A percentile compares a stretch with the other conserved stretches of the same genome.
These are phyloP conservation scores for Cladosporium oxysporum DNA, from an alignment of 2,329 filamentous ascomycete species.

Conservation along the genomic window DNA sequence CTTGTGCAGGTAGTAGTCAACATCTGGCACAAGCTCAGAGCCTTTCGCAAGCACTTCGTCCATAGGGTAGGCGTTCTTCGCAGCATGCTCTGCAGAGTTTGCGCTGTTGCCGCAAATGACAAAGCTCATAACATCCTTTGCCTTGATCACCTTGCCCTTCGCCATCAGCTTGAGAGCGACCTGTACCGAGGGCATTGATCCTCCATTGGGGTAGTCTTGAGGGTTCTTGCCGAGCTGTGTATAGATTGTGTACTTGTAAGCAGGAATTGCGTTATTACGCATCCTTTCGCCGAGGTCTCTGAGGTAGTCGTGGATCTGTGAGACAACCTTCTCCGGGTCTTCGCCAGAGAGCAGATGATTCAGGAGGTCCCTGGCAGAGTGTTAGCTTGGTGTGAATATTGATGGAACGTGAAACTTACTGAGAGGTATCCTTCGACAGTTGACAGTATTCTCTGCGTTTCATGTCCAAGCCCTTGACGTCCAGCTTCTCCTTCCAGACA, in stretches of 20 bases:
- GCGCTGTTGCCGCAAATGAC: constrained; percentile 75
- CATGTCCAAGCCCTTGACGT: constrained; percentile 99
- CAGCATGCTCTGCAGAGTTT: constrained; percentile 66
- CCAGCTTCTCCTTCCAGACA: constrained; percentile 90
- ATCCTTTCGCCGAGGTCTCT: constrained; percentile 82
- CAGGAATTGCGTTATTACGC: constrained; percentile 73
- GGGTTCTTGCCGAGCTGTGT: constrained; percentile 95
- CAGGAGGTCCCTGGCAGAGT: constrained; percentile 64
- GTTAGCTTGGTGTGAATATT: constrained; percentile 23
- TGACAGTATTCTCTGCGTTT: constrained; percentile 94
- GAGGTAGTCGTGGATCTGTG: constrained; percentile 90
- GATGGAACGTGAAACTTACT: constrained; percentile 39
- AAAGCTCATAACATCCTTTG: constrained; percentile 95
- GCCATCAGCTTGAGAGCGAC: constrained; percentile 87
- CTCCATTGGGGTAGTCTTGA: constrained; percentile 89
- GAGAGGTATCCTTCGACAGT: constrained; percentile 91
- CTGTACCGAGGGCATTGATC: constrained; percentile 95
- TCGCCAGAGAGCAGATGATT: constrained; percentile 93
- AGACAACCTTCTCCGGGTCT: constrained; percentile 82
- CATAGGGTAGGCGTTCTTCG: constrained; percentile 85
- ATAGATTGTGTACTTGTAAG: constrained; percentile 93
- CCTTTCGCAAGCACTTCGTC: constrained; percentile 81
- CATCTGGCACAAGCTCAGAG: constrained; percentile 75
- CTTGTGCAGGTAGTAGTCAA: constrained; percentile 98
- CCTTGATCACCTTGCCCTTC: constrained; percentile 82